Evolutionary conservation across 1,284 basidiomycete genomes (phyloP), one percentile per base, ranked within the genome.

Genomic region (Microbotryum lychnidis-dioicae): DNA sequence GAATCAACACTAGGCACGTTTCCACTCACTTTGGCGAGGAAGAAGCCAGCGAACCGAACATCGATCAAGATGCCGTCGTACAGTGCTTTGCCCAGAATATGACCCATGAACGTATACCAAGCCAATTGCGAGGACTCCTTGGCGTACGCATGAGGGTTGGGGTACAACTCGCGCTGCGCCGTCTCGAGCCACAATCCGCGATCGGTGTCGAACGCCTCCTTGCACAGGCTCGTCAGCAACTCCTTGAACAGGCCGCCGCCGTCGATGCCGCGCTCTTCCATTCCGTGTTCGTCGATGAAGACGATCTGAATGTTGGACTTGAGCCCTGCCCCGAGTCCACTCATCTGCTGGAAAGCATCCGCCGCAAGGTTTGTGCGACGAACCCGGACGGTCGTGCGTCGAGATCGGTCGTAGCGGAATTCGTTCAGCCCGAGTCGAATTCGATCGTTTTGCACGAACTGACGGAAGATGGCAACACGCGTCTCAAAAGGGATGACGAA

Each of bases 161-260:
- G 94, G 73, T 97, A 98, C 55, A 98, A 79, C 76, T 97, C 91
- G 62, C 96, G 90, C 72, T 90, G 84, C 74, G 85, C 83, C 57
- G 87, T 98, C 31, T 83, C 84, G 49, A 92, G 78, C 94, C 94
- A 99, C 16, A 99, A 77, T 2, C 96, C 96, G 20, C 91, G 84
- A 72, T 97, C 85, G 0, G 88, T 88, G 72, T 99, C 91, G 68
- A 98, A 97, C 0, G 89, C 93, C 74, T 97, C 92, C 71, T 89
- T 91, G 58, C 85, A 87, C 23, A 97, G 75, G 16, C 86, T 76
- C 2, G 92, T 97, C 71, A 98, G 83, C 72, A 98, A 96, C 76
- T 97, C 96, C 74, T 98, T 99, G 79, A 97, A 97, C 9, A 98
- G 84, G 0, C 96, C 94, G 3, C 96, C 93, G 1, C 94, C 94